Percentiles rank a stretch among this genome's conserved stretches.
Evolutionary conservation across 2,329 filamentous ascomycete genomes (phyloP).

Genomic region (Alternaria triticina): DNA sequence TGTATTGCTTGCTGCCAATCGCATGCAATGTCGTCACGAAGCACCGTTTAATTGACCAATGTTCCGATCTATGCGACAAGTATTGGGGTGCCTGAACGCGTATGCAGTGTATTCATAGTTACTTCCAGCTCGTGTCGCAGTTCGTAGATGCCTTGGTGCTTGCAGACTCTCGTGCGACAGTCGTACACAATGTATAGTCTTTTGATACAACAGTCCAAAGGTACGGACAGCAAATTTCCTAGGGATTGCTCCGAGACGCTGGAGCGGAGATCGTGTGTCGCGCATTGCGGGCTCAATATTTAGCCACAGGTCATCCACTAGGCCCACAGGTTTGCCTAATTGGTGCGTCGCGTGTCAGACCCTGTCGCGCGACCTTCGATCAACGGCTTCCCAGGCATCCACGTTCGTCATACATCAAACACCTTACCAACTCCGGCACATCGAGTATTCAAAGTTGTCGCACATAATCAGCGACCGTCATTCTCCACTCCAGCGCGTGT

Average conservation of each 20-base stretch:
- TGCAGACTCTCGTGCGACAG: neutral
- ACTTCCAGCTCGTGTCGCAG: neutral
- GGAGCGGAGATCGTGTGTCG: neutral
- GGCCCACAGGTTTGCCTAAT: neutral
- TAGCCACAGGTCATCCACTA: slow-evolving; percentile 4
- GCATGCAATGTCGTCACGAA: neutral
- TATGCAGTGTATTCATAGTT: neutral
- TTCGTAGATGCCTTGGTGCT: neutral
- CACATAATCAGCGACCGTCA: neutral
- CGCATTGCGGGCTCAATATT: slow-evolving; percentile 1
- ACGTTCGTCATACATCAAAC: neutral
- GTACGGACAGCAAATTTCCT: neutral
- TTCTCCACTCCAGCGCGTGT: neutral
- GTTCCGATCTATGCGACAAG: neutral
- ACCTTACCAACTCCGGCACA: neutral
- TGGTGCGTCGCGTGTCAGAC: neutral
- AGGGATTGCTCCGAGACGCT: neutral
- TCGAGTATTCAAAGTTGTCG: neutral
- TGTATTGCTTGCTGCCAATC: neutral
- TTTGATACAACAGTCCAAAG: neutral
- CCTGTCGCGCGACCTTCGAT: neutral
- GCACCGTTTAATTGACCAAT: neutral
- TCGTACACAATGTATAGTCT: neutral
- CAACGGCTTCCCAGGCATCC: slow-evolving; percentile 5
- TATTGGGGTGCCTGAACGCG: neutral